Evolutionary conservation across 805 yeast genomes (phyloP).

Genomic region (Cyberlindnera sargentensis): DNA sequence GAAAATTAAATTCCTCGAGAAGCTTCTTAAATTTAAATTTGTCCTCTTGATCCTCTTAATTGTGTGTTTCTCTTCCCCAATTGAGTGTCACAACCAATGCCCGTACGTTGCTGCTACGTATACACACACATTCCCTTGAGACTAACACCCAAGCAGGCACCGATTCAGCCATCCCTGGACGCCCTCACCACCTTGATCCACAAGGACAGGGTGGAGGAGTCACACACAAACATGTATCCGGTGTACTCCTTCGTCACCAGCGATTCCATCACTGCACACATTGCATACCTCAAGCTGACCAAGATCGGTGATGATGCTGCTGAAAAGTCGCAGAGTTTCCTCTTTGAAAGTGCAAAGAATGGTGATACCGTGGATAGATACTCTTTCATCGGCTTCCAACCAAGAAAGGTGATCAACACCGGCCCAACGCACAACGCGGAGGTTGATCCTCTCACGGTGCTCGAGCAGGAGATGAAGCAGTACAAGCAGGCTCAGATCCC

Average conservation of each 20-base stretch:
- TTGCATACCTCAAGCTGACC: slow-evolving; percentile 81
- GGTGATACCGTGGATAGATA: slow-evolving; percentile 88
- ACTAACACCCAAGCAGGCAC: slow-evolving; percentile 5
- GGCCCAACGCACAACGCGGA: slow-evolving; percentile 53
- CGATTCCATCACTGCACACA: slow-evolving; percentile 80
- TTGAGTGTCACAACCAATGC: neutral
- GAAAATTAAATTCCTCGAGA: too few relatives aligned
- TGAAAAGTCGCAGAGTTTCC: slow-evolving; percentile 58
- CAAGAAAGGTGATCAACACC: slow-evolving; percentile 75
- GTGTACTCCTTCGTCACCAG: slow-evolving; percentile 68
- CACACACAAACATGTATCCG: slow-evolving; percentile 60
- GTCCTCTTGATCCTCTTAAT: too few relatives aligned
- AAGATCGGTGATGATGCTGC: slow-evolving; percentile 43
- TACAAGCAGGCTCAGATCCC: slow-evolving; percentile 71
- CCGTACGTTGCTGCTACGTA: neutral
- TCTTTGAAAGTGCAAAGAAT: slow-evolving; percentile 82
- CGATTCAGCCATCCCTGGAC: slow-evolving; percentile 46
- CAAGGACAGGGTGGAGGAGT: slow-evolving; percentile 26
- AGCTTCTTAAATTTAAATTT: too few relatives aligned
- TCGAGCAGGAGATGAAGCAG: slow-evolving; percentile 66
- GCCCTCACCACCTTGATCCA: slow-evolving; percentile 35
- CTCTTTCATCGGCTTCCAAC: slow-evolving; percentile 84
- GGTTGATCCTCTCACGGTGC: slow-evolving; percentile 69
- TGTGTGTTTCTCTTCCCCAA: too few relatives aligned
- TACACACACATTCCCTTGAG: too few relatives aligned